phyloP scores from a whole-genome alignment of 164 flowering plant genomes.

The Dillenia turbinata region DNA sequence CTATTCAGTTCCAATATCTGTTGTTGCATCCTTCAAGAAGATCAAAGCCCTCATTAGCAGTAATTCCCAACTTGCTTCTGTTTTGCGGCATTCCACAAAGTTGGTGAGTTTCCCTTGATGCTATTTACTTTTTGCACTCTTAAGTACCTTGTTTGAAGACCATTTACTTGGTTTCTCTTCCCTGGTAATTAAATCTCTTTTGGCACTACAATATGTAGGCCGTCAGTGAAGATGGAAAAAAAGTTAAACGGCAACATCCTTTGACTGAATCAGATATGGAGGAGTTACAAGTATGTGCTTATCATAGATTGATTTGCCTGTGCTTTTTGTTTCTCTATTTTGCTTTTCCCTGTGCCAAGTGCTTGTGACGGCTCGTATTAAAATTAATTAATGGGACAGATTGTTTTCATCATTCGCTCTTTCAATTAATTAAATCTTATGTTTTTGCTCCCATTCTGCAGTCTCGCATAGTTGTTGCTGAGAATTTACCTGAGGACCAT shows the following conservation, averaged over 20 bases:
- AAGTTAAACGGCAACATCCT: constrained; percentile 64
- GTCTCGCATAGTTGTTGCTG: constrained; percentile 90
- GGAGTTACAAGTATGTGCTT: constrained; percentile 70
- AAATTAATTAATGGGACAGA: too few relatives aligned
- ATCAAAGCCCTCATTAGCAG: constrained; percentile 61
- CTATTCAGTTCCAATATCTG: constrained; percentile 76
- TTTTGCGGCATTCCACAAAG: constrained; percentile 68
- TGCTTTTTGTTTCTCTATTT: not conserved
- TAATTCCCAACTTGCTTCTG: constrained; percentile 65
- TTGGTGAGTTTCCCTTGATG: constrained; percentile 51
- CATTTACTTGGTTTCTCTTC: not conserved
- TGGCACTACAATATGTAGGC: constrained; percentile 33
- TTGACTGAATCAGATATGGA: constrained; percentile 72
- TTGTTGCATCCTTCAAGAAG: constrained; percentile 93
- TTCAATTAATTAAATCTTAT: not conserved
- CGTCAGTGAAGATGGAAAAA: constrained; percentile 93
- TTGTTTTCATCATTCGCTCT: not conserved
- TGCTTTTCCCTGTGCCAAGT: not conserved
- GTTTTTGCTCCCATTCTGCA: constrained; percentile 18
- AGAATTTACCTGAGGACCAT: constrained; percentile 93
- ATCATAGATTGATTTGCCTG: not conserved
- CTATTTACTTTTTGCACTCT: not conserved
- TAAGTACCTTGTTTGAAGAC: not conserved
- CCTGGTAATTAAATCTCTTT: not conserved
- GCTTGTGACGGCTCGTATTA: not conserved